Evolutionary conservation across 225 moss, liverwort and hornwort genomes (phyloP).

Genomic region (Physcomitrellopsis africana): DNA sequence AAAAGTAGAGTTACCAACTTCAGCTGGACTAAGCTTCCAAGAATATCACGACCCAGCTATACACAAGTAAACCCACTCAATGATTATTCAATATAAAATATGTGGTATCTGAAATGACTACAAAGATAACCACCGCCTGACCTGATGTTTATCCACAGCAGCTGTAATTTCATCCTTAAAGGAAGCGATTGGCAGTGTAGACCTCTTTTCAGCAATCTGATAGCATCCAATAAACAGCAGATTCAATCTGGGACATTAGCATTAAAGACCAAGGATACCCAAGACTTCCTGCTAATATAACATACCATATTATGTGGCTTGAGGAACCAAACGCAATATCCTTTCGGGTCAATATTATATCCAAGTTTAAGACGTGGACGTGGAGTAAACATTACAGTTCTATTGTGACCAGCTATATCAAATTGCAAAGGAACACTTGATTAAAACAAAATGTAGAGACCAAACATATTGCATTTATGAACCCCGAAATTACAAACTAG

Average conservation of each 20-base stretch:
- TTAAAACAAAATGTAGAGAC: not conserved
- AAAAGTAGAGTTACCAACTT: not conserved
- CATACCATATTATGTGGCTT: slow-evolving; percentile 7
- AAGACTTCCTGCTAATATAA: slow-evolving; percentile 20
- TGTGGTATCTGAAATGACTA: slow-evolving; percentile 12
- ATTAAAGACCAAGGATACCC: not conserved
- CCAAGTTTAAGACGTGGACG: not conserved
- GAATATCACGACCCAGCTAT: not conserved
- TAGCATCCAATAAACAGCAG: slow-evolving; percentile 28
- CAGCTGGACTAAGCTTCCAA: slow-evolving; percentile 5
- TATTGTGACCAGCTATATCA: not conserved
- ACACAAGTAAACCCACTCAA: not conserved
- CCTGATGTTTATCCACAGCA: slow-evolving; percentile 82
- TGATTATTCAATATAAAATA: slow-evolving; percentile 4
- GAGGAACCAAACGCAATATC: not conserved
- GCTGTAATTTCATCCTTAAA: slow-evolving; percentile 74
- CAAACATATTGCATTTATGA: not conserved
- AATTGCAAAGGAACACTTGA: not conserved
- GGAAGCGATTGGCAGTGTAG: slow-evolving; percentile 81
- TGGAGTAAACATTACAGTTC: not conserved
- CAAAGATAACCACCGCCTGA: slow-evolving; percentile 33
- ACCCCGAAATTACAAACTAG: slow-evolving; percentile 5
- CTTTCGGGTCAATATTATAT: not conserved
- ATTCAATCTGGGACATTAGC: slow-evolving; percentile 18
- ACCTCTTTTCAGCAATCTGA: slow-evolving; percentile 82